phyloP scores from a whole-genome alignment of 2,329 filamentous ascomycete species.

The Aspergillus sp. region DNA sequence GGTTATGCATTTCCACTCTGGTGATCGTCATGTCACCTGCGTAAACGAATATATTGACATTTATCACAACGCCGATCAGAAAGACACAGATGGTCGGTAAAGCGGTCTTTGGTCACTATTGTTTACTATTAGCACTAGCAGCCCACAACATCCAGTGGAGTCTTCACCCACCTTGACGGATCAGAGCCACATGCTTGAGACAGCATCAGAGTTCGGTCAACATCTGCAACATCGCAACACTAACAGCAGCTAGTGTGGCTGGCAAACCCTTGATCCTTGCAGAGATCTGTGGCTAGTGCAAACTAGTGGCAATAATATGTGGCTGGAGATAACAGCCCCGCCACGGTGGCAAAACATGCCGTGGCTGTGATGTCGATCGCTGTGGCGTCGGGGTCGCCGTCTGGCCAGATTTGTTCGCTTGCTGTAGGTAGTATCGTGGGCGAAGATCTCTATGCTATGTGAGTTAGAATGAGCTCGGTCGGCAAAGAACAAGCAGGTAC shows the following conservation, averaged over 20 bases:
- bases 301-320: slow-evolving; percentile 8
- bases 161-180: background rate
- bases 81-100: background rate
- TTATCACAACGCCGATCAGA: background rate
- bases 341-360: slow-evolving; percentile 10
- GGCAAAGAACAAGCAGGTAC: background rate
- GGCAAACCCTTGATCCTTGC: slow-evolving; percentile 8
- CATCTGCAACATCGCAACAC: background rate
- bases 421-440: background rate
- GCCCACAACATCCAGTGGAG: background rate
- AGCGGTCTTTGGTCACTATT: background rate
- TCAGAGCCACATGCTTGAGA: background rate
- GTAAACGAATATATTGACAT: background rate
- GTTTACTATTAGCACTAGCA: background rate
- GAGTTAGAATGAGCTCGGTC: background rate
- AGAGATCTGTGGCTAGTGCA: slow-evolving; percentile 13
- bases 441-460: background rate
- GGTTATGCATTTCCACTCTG: background rate
- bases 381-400: slow-evolving; percentile 8
- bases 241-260: slow-evolving; percentile 3
- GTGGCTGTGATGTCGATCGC: slow-evolving; percentile 10
- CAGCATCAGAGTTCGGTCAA: background rate
- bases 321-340: background rate
- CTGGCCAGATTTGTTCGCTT: too few species aligned
- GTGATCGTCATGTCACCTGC: background rate